Base-by-base conservation (phyloP, 768 basidiomycete genomes). In the Leucocoprinus leucothites region DNA sequence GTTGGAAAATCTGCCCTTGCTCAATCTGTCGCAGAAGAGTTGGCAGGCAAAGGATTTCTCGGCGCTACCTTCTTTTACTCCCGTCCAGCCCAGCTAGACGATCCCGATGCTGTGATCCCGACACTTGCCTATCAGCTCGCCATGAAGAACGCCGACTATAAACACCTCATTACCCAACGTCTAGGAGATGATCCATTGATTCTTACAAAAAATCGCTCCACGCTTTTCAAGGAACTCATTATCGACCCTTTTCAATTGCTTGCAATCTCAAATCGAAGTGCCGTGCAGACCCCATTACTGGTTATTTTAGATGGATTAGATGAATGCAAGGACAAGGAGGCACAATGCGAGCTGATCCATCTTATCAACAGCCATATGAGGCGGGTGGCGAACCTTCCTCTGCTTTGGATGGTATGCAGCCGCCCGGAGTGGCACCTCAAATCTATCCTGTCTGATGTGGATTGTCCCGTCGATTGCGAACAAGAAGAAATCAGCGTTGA, bases 1-100 rank as follows among this genome's bases (percentile, higher is more conserved):
- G 38, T 45, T n/a, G 52, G 52, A 18, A 53, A 53, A 28, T 44
- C 52, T 13, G 45, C 52, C 18, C 25, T 53, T n/a, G 52, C 52
- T 19, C 52, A 53, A 25, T 44, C 52, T 9, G 26, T 53, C 9
- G 52, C 52, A 18, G 24, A 53, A 31, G 18, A 28, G 19, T 14
- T 25, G 9, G 42, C 45, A n/a, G 21, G 2, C 7, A 1, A 24
- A 26, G 54, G 46, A 16, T 19, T 19, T 11, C 31, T 56, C 13
- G 54, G 44, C 4, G 54, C n/a, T 8, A 34, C 54, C 25, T 56
- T 56, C 48, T 56, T 56, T 22, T 56, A 36, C 46, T 56, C 48
- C 6, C 54, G 45, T 19, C 38, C 43, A 14, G 44, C 46, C 13
- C 7, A 41, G 14, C 31, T 31, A 31, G 31, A 31, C 11, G 44